phyloP scores from a whole-genome alignment of 129 eudicot genomes.

The Pseudognaphalium luteoalbum region DNA sequence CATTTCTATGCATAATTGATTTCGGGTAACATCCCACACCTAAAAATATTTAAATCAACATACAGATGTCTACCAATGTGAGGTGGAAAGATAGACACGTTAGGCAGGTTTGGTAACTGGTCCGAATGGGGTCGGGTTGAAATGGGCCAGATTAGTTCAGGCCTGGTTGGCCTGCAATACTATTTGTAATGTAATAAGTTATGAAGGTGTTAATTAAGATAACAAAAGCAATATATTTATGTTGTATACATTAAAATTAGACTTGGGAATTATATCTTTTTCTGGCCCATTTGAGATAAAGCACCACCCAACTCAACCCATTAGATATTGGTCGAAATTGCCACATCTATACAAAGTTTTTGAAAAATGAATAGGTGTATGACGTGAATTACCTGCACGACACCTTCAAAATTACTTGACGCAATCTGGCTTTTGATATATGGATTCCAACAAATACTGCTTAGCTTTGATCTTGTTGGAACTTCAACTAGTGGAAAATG shows the following conservation, averaged over 20 bases:
- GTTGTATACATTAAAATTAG: background rate
- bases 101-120: background rate
- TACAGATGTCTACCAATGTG: background rate
- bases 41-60: conserved; percentile 26
- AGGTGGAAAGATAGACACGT: background rate
- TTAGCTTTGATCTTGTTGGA: conserved; percentile 70
- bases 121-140: background rate
- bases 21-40: conserved; percentile 96
- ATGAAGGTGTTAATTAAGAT: background rate
- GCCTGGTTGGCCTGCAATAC: background rate
- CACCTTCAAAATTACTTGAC: conserved; percentile 95
- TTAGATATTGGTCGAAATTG: background rate
- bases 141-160: background rate
- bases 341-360: background rate
- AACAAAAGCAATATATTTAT: background rate
- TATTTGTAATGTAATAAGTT: background rate
- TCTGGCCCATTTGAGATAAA: background rate
- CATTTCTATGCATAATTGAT: conserved; percentile 69
- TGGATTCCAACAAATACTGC: conserved; percentile 93
- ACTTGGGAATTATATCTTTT: background rate
- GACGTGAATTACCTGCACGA: conserved; percentile 69
- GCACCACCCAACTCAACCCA: background rate
- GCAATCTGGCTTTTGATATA: conserved; percentile 94
- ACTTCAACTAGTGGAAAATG: conserved; percentile 91
- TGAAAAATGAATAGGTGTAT: background rate